Evolutionary conservation across 2,329 filamentous ascomycete genomes (phyloP), one percentile per base, ranked within the genome.

Genomic region (Calonectria fujianensis): DNA sequence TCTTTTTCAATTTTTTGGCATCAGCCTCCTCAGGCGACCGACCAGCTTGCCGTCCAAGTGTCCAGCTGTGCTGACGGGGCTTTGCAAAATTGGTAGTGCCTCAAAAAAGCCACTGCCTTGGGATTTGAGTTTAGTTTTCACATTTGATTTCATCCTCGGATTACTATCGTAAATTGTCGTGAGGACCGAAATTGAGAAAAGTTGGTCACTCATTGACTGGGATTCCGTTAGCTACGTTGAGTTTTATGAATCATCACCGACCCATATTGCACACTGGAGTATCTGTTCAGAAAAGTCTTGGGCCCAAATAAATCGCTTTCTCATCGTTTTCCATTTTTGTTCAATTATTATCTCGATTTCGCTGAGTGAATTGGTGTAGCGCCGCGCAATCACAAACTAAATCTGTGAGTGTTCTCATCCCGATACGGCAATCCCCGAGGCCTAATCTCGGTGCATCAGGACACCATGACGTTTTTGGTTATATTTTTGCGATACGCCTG

Each of bases 361-460:
- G 10, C 10, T 24, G 10, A 4, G 45, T 20, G 11, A 41, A 68
- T 16, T 18, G 48, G 20, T 35, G n/a, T 39, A 18, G 16, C 18
- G 31, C 31, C 31, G 13, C 45, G 29, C n/a, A 35, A 50, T 37
- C 48, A 14, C 48, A 24, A 37, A 3, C 18, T 37, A 54, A 24
- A 16, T 20, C 18, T 14, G 35, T 13, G 27, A 18, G n/a, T 24
- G 13, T 18, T 41, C 31, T 18, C 8, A 11, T 13, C 14, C 67
- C 39, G 7, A 61, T 61, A 20, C 14, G 67, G 67, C 50, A 35
- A 69, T 69, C 13, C 2, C 67, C 52, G 67, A 39, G 18, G 18
- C 10, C 9, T n/a, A 20, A 27, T 29, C 18, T 29, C 10, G 13
- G 32, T 35, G 39, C 14, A 24, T 20, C 18, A 9, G 10, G 35